Base-by-base conservation (phyloP, 768 basidiomycete genomes). In the Trametes maxima region DNA sequence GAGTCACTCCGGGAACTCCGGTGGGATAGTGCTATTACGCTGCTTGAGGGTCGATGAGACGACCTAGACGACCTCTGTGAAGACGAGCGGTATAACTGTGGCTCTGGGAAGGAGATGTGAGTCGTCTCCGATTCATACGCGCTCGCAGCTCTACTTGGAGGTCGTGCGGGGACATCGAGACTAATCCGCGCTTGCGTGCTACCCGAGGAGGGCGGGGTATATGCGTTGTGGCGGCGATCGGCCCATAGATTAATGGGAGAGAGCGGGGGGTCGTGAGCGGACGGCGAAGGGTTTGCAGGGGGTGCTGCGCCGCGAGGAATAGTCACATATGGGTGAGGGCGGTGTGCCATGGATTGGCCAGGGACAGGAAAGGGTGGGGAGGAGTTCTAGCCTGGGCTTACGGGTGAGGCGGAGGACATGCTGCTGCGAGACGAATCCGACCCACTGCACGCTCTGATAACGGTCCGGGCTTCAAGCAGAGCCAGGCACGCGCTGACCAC, bases 121-220 rank as follows among this genome's bases (percentile, higher is more conserved):
- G 69, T 59, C 37, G 67, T 59, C 7, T 67, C 64, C 5, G 60
- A 62, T 50, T 76, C 72, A 21, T 74, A 65, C n/a, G 72, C 73
- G 65, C 78, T 82, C 28, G 70, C 68, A 14, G 83, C 66, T 51
- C 81, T 76, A 56, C 68, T 75, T 36, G 75, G 71, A 24, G 73
- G 62, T 44, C 70, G 69, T n/a, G 69, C 60, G 60, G 72, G 28
- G 65, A 68, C 64, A 63, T 68, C 63, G 53, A 68, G 62, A 42
- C 60, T 65, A 42, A 68, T 68, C 50, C 61, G 57, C 3, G 63
- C 46, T 61, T 51, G 57, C 66, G 60, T 58, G 62, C 59, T 54
- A 65, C 6, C 56, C 39, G 62, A 33, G 50, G 65, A 47, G 57
- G 64, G 25, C 2, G 55, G 58, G 19, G 63, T 44, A 53, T 68